Evolutionary conservation across 179 eudicot genomes (phyloP).

Genomic region (Camellia oleifera): DNA sequence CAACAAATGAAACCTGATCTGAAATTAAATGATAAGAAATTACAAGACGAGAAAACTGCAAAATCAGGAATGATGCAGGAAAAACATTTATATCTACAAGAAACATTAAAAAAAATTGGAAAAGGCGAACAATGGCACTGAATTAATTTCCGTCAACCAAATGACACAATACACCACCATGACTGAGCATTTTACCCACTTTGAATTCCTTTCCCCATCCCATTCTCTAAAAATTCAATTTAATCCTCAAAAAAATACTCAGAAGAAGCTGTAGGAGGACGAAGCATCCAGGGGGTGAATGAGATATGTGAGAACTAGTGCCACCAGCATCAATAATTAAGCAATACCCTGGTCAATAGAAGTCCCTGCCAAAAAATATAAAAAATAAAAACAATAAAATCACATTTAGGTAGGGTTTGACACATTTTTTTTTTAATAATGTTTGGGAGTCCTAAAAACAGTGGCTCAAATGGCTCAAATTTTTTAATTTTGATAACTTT

Average conservation of each 20-base stretch:
- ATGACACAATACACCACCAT: no score
- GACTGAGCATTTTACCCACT: neutral
- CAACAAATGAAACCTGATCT: neutral
- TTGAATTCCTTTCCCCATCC: neutral
- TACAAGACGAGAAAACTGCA: neutral
- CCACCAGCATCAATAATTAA: conserved; percentile 36
- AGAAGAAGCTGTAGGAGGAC: conserved; percentile 18
- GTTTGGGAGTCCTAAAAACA: no score
- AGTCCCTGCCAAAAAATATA: conserved; percentile 26
- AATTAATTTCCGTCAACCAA: no score
- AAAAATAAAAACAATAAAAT: neutral
- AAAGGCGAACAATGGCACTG: no score
- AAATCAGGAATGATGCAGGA: neutral
- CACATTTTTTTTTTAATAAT: no score
- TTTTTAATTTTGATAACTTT: no score
- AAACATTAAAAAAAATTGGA: no score
- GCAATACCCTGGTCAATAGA: conserved; percentile 51
- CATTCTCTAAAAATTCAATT: neutral
- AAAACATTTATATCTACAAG: neutral
- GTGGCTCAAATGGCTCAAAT: no score
- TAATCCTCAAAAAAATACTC: neutral
- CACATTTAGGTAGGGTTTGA: no score
- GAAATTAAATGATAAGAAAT: neutral
- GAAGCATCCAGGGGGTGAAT: conserved; percentile 41
- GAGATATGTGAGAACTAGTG: conserved; percentile 44